phyloP scores from a whole-genome alignment of 2,329 filamentous ascomycete species.

The Apiospora phragmitis region DNA sequence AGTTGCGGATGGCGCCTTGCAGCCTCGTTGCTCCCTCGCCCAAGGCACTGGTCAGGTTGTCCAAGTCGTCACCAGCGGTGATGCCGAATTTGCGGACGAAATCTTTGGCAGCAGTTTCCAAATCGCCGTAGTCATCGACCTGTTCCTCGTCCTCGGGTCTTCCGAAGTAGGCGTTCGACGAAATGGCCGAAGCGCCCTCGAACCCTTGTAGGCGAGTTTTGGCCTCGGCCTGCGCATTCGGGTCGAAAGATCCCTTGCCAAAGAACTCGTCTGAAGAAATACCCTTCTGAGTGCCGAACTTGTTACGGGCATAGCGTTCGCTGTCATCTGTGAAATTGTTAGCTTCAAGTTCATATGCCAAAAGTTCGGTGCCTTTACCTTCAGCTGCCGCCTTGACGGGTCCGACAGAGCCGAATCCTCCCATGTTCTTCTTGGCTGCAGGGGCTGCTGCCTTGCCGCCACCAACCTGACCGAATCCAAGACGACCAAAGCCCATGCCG shows the following conservation, averaged over 20 bases:
- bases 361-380: constrained; percentile 50
- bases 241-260: constrained; percentile 84
- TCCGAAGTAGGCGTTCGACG: constrained; percentile 96
- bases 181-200: constrained; percentile 88
- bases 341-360: background rate
- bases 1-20: constrained; percentile 71
- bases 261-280: constrained; percentile 99
- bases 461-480: constrained; percentile 87
- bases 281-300: constrained; percentile 90
- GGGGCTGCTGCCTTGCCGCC: constrained; percentile 58
- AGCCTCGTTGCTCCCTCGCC: constrained; percentile 84
- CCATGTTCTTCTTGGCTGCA: constrained; percentile 71
- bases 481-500: constrained; percentile 81
- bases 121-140: constrained; percentile 80
- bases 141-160: constrained; percentile 78
- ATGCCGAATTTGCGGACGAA: constrained; percentile 94
- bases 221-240: constrained; percentile 77
- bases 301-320: constrained; percentile 79
- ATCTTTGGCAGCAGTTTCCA: constrained; percentile 92
- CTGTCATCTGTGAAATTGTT: constrained; percentile 60
- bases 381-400: constrained; percentile 69
- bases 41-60: constrained; percentile 80
- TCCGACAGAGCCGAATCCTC: constrained; percentile 83
- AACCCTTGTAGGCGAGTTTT: constrained; percentile 87
- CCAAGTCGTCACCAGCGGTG: constrained; percentile 92